Conservation (phyloP, 2,329 filamentous ascomycete genomes). For the Botryotinia globosa region DNA sequence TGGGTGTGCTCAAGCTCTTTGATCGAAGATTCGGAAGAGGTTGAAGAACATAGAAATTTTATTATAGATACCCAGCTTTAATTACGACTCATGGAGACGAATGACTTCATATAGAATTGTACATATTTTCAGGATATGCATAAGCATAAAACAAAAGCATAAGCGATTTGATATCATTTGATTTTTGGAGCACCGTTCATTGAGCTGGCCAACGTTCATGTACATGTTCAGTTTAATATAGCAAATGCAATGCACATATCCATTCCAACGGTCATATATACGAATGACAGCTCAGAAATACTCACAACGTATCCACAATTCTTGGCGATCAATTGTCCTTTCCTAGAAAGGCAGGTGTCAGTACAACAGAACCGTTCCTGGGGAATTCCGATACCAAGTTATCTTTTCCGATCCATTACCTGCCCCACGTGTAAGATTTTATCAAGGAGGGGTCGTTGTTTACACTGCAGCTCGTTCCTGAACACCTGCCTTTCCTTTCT, state of each 20-base stretch:
- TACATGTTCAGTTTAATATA: background rate
- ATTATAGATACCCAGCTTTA: conserved; percentile 2
- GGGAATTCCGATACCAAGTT: conserved; percentile 3
- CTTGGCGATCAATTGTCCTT: conserved; percentile 3
- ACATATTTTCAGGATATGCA: conserved; percentile 1
- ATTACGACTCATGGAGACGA: conserved; percentile 15
- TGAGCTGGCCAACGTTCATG: background rate
- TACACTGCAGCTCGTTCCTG: conserved; percentile 2
- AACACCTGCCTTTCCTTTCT: background rate
- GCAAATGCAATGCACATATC: conserved; percentile 1
- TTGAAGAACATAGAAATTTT: conserved; percentile 24
- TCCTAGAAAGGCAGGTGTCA: conserved; percentile 13
- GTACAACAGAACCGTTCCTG: background rate
- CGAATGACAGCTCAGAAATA: background rate
- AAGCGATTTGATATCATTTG: background rate
- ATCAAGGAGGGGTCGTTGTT: conserved; percentile 3
- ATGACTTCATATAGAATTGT: conserved; percentile 11
- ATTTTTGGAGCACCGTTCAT: background rate
- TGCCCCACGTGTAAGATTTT: conserved; percentile 16
- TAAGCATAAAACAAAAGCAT: conserved; percentile 5
- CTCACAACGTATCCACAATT: conserved; percentile 1
- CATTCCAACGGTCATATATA: background rate
- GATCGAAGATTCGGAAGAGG: conserved; percentile 66
- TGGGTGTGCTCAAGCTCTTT: conserved; percentile 81
- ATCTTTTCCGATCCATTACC: background rate